A percentile compares a stretch with the other conserved stretches of the same genome.
Evolutionary conservation across 2,329 filamentous ascomycete genomes (phyloP).

Genomic region (Cryphonectria radicalis): DNA sequence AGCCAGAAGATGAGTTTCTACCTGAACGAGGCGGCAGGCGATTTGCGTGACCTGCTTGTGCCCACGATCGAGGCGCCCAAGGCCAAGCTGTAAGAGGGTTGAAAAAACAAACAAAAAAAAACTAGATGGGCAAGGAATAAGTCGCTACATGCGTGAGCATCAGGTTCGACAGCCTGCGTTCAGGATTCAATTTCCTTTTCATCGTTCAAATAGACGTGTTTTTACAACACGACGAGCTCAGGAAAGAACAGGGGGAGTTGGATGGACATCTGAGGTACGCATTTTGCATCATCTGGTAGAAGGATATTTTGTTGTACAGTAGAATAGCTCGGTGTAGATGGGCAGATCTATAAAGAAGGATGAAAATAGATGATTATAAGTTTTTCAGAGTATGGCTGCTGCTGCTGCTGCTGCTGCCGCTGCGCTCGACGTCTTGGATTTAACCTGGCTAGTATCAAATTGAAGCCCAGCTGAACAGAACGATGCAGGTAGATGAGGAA

Average conservation of each 20-base stretch:
- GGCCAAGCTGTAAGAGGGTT: constrained; percentile 71
- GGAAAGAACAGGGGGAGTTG: not conserved
- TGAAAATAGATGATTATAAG: not conserved
- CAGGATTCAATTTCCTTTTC: not conserved
- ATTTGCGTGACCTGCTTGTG: constrained; percentile 84
- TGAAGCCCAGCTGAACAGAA: not conserved
- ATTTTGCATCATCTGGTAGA: not conserved
- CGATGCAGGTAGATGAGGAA: not conserved
- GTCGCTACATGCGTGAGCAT: not conserved
- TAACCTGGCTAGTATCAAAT: too few species aligned
- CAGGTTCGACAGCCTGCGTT: not conserved
- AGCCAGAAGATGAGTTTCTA: constrained; percentile 95
- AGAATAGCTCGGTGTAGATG: not conserved
- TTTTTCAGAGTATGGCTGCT: not conserved
- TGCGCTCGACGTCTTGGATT: not conserved
- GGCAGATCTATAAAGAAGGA: not conserved
- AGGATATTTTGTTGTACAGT: not conserved
- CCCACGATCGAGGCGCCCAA: constrained; percentile 80
- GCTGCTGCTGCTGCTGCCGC: too few species aligned
- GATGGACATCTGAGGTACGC: not conserved
- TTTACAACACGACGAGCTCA: not conserved
- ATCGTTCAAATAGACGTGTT: not conserved
- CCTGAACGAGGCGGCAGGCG: constrained; percentile 88
- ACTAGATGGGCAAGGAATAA: not conserved
- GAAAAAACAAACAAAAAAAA: not conserved